These are phyloP conservation scores for Phytopythium delawarense DNA, from an alignment of 352 stramenopile species.

Conservation along the genomic window DNA sequence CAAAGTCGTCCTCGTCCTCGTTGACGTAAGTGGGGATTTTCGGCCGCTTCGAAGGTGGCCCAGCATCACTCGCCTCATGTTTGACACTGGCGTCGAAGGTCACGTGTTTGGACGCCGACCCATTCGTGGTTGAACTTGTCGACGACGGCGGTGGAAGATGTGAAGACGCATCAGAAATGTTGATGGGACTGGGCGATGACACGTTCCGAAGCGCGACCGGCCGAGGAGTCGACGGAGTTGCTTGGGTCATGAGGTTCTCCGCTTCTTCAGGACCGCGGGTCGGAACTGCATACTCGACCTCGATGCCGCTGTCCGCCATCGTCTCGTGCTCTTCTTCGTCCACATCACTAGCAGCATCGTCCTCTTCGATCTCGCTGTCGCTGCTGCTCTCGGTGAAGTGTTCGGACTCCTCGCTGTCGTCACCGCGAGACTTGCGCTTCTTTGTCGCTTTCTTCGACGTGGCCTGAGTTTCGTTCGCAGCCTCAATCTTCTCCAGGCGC, in stretches of 20 bases:
- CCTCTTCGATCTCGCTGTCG: slow-evolving; percentile 23
- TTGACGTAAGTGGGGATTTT: slow-evolving; percentile 18
- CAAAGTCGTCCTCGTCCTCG: slow-evolving; percentile 24
- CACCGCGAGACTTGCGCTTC: slow-evolving; percentile 28
- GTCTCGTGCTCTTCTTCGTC: slow-evolving; percentile 17
- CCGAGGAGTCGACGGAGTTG: slow-evolving; percentile 1
- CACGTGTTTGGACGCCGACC: background rate
- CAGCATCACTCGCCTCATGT: background rate
- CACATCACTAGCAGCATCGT: slow-evolving; percentile 10
- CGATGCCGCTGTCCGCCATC: slow-evolving; percentile 10
- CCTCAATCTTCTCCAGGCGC: slow-evolving; percentile 58
- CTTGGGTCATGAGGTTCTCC: slow-evolving; percentile 20
- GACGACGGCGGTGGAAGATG: background rate
- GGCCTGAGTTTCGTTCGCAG: slow-evolving; percentile 26
- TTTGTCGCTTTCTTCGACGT: slow-evolving; percentile 27
- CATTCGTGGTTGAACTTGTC: background rate
- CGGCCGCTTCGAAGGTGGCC: background rate
- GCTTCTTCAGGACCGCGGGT: slow-evolving; percentile 7
- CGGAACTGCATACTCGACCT: slow-evolving; percentile 19
- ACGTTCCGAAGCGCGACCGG: background rate
- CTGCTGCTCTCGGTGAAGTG: slow-evolving; percentile 26
- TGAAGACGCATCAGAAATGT: background rate
- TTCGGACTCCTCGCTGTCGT: slow-evolving; percentile 51
- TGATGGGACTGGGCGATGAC: background rate
- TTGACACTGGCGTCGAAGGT: slow-evolving; percentile 12